These are phyloP conservation scores for Achaetomium macrosporum DNA, from an alignment of 2,329 filamentous ascomycete genomes.

Conservation along the genomic window DNA sequence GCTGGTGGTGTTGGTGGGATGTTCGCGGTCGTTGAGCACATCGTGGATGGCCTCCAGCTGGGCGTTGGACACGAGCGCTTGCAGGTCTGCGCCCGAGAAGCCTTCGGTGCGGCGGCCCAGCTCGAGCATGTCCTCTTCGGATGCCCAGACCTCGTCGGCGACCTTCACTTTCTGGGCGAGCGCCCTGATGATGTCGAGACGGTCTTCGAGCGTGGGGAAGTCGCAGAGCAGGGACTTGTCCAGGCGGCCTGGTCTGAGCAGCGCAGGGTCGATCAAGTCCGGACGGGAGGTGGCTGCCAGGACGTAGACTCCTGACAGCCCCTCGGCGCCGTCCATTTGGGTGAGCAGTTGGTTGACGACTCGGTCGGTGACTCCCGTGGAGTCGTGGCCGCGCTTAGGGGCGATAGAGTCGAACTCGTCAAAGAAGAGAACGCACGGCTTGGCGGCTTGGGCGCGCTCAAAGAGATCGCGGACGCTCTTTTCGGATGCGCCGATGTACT, in stretches of 20 bases:
- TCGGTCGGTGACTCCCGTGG: slow-evolving; percentile 94
- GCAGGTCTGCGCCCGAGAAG: slow-evolving; percentile 89
- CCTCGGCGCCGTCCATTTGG: slow-evolving; percentile 98
- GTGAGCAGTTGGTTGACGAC: slow-evolving; percentile 98
- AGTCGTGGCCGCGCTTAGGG: slow-evolving; percentile 93
- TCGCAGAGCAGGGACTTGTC: slow-evolving; percentile 93
- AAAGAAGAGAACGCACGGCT: slow-evolving; percentile 94
- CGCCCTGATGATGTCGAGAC: slow-evolving; percentile 80
- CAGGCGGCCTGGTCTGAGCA: slow-evolving; percentile 83
- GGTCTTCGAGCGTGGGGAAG: slow-evolving; percentile 72
- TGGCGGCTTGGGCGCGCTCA: slow-evolving; percentile 82
- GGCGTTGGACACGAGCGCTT: slow-evolving; percentile 92
- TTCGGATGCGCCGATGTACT: slow-evolving; percentile 96
- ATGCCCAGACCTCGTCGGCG: slow-evolving; percentile 55
- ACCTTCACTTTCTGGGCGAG: slow-evolving; percentile 78
- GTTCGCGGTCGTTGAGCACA: slow-evolving; percentile 60
- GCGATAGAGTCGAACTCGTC: slow-evolving; percentile 98
- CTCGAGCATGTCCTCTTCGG: slow-evolving; percentile 55
- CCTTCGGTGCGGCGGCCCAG: slow-evolving; percentile 78
- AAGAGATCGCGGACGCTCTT: slow-evolving; percentile 95
- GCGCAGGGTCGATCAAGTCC: slow-evolving; percentile 89
- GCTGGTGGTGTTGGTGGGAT: slow-evolving; percentile 22
- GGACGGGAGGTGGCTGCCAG: slow-evolving; percentile 89
- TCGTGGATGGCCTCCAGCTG: slow-evolving; percentile 97
- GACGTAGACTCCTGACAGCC: slow-evolving; percentile 90